Conservation (phyloP, 2,329 filamentous ascomycete species). For the Aspergillus intermedius region DNA sequence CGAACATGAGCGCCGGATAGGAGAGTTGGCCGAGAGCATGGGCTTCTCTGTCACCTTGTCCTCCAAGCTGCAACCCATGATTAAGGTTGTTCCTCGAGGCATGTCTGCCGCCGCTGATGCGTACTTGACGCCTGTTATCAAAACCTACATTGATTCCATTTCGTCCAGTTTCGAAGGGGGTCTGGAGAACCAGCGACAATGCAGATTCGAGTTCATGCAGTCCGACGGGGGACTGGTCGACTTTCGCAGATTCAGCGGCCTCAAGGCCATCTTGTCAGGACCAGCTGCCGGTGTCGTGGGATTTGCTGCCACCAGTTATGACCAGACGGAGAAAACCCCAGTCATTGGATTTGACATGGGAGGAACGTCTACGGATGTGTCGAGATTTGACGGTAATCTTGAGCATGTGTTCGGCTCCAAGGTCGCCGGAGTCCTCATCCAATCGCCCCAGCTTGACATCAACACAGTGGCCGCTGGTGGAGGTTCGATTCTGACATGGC, state of each 20-base stretch:
- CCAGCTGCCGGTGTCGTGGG: slow-evolving; percentile 92
- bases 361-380: slow-evolving; percentile 82
- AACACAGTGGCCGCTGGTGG: slow-evolving; percentile 90
- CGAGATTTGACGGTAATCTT: slow-evolving; percentile 75
- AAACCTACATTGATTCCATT: slow-evolving; percentile 59
- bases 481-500: slow-evolving; percentile 62
- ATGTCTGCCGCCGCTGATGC: slow-evolving; percentile 74
- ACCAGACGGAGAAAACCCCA: slow-evolving; percentile 70
- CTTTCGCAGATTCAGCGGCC: slow-evolving; percentile 63
- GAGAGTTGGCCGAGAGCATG: slow-evolving; percentile 69
- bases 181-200: slow-evolving; percentile 65
- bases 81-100: slow-evolving; percentile 71
- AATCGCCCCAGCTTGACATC: slow-evolving; percentile 83
- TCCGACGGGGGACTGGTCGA: slow-evolving; percentile 66
- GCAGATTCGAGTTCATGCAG: slow-evolving; percentile 94
- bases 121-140: slow-evolving; percentile 72
- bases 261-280: slow-evolving; percentile 82
- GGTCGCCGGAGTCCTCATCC: slow-evolving; percentile 84
- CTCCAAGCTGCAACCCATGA: slow-evolving; percentile 77
- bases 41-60: slow-evolving; percentile 75
- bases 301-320: slow-evolving; percentile 86
- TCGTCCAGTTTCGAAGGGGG: slow-evolving; percentile 66
- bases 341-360: slow-evolving; percentile 97
- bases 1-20: slow-evolving; percentile 72
- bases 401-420: slow-evolving; percentile 92